These are phyloP conservation scores for Solanum lycopersicoides DNA, from an alignment of 257 asterid species.

Conservation along the genomic window DNA sequence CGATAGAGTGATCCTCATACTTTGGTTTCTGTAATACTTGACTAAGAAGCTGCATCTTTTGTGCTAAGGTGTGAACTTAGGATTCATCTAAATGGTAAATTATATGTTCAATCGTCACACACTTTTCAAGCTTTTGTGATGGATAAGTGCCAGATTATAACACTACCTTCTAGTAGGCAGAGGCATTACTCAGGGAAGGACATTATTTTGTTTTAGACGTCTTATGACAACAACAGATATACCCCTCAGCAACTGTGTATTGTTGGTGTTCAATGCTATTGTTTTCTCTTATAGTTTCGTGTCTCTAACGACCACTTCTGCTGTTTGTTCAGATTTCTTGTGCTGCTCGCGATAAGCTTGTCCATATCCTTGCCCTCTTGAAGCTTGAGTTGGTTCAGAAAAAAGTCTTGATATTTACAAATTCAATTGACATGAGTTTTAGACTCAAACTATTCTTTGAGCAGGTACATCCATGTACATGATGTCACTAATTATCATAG, in stretches of 20 bases:
- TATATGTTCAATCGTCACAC: not conserved
- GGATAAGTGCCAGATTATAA: not conserved
- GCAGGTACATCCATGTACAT: constrained; percentile 41
- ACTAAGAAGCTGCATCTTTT: not conserved
- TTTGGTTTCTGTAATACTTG: not conserved
- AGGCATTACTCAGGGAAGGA: not conserved
- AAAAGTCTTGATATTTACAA: constrained; percentile 83
- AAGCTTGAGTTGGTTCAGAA: constrained; percentile 78
- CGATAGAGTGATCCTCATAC: not conserved
- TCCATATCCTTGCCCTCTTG: constrained; percentile 74
- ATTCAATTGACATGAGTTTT: constrained; percentile 81
- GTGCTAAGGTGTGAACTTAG: not conserved
- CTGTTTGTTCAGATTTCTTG: constrained; percentile 60
- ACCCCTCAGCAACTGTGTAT: not conserved
- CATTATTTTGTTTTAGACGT: not conserved
- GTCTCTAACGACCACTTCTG: not conserved
- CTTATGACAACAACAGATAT: not conserved
- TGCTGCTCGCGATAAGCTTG: constrained; percentile 69
- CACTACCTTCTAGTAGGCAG: not conserved
- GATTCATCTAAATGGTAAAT: not conserved
- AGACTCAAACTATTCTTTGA: constrained; percentile 85
- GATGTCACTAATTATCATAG: not conserved
- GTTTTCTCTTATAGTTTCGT: not conserved
- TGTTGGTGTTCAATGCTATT: not conserved
- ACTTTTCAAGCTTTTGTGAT: not conserved